Base-by-base conservation (phyloP, 306 rosid genomes). In the Rubus parviflorus region DNA sequence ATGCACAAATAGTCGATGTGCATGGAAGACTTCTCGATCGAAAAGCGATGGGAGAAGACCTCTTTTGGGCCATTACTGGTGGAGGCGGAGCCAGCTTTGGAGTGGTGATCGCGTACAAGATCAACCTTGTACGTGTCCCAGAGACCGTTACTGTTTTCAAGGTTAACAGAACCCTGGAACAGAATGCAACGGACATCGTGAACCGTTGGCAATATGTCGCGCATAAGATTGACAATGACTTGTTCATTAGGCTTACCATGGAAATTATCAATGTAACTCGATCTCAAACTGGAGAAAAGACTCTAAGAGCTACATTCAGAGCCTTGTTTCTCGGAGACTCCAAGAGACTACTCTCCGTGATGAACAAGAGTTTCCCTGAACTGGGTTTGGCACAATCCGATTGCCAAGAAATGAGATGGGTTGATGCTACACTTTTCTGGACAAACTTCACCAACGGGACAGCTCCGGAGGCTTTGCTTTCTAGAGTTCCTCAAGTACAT, bases 371-470 rank as follows among this genome's bases (percentile, higher is more conserved):
- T 54, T 91, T 91, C 75, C 90, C 91, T 22, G 19, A 65, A 25
- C 80, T 89, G 60, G 93, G 87, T 51, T 49, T 91, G 54, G 83
- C 49, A 75, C 88, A 78, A 75, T 84, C 76, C 22, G 80, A 86
- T 61, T 87, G 87, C n/a, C 58, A 48, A 38, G 92, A 90, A 69
- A 79, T 80, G 85, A 86, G 81, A 15, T 90, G 92, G 92, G 77
- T 90, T 13, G 84, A 49, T 38, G 84, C 92, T 3, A 83, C 81
- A 19, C 53, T 88, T 41, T 79, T 82, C 69, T 84, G 84, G 84
- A 71, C 65, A 11, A 47, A 49, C 3, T 35, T 2, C 5, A 57
- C 56, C 12, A 35, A 47, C 25, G 70, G 47, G 0, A 70, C 78
- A 0, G 6, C 62, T 0, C 78, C 79, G 0, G 30, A 46, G 9